Conservation (phyloP, 768 basidiomycete species). For the Leccinum incarnatum region DNA sequence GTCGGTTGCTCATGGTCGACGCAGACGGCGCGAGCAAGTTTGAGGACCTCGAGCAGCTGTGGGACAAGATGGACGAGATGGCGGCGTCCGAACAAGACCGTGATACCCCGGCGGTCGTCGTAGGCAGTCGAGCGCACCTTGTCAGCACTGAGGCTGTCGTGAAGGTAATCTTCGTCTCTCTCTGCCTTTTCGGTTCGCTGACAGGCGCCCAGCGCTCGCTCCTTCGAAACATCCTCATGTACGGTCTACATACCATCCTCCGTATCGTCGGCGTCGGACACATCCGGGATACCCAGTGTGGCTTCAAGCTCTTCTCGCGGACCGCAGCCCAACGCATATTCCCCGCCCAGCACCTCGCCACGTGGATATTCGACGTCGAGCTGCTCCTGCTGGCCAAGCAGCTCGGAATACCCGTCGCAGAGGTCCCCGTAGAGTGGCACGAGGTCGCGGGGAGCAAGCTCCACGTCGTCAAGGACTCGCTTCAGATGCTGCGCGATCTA, state of each 20-base stretch:
- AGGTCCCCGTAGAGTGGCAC: constrained; percentile 91
- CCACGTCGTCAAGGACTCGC: constrained; percentile 75
- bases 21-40: constrained; percentile 93
- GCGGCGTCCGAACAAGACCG: constrained; percentile 30
- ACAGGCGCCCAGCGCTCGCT: constrained; percentile 63
- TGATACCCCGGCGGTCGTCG: constrained; percentile 58
- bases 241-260: constrained; percentile 86
- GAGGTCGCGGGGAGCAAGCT: constrained; percentile 94
- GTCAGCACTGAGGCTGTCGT: constrained; percentile 92
- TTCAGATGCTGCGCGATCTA: constrained; percentile 89
- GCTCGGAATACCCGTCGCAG: constrained; percentile 71
- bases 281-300: constrained; percentile 94
- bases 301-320: constrained; percentile 94
- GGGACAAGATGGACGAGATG: constrained; percentile 68
- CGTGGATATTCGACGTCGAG: constrained; percentile 98
- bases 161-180: constrained; percentile 48
- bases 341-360: constrained; percentile 79
- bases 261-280: constrained; percentile 86
- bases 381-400: constrained; percentile 82
- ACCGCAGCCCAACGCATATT: constrained; percentile 79
- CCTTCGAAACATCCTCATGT: constrained; percentile 90
- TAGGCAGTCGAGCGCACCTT: constrained; percentile 91
- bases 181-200: neutral
- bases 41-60: constrained; percentile 76
- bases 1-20: constrained; percentile 84